Percentiles rank a stretch among this genome's conserved stretches.
These are phyloP conservation scores for Anthracocystis walkeri DNA, from an alignment of 1,284 basidiomycete species.

Conservation along the genomic window DNA sequence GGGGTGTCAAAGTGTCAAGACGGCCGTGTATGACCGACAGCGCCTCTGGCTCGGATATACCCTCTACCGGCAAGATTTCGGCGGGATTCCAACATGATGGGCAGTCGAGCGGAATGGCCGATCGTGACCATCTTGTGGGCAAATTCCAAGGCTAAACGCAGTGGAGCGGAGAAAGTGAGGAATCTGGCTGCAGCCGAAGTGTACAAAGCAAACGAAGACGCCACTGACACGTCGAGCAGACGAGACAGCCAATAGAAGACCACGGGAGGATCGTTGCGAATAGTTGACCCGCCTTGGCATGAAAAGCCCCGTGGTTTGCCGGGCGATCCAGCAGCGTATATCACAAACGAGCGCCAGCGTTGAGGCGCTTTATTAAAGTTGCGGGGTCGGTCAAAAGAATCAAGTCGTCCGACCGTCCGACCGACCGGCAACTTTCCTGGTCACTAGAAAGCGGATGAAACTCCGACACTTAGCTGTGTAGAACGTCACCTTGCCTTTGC, in stretches of 20 bases:
- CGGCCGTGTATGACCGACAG: slow-evolving; percentile 3
- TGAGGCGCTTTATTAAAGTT: not conserved
- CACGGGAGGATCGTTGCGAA: not conserved
- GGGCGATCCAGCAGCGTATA: too few relatives aligned
- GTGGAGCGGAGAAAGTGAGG: not conserved
- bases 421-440: slow-evolving; percentile 1
- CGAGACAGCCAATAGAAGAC: not conserved
- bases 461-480: not conserved
- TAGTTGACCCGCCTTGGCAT: slow-evolving; percentile 1
- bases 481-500: slow-evolving; percentile 2
- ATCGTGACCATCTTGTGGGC: too few relatives aligned
- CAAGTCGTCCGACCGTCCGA: not conserved
- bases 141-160: too few relatives aligned
- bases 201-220: not conserved
- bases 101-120: not conserved
- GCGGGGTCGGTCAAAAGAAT: not conserved
- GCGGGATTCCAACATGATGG: not conserved
- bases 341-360: too few relatives aligned
- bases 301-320: too few relatives aligned
- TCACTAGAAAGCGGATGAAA: not conserved
- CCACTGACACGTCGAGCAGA: not conserved
- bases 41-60: not conserved
- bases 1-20: not conserved
- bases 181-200: not conserved
- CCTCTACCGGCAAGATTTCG: not conserved